phyloP scores from a whole-genome alignment of 495 filamentous ascomycete species.

The Lentithecium fluviatile region DNA sequence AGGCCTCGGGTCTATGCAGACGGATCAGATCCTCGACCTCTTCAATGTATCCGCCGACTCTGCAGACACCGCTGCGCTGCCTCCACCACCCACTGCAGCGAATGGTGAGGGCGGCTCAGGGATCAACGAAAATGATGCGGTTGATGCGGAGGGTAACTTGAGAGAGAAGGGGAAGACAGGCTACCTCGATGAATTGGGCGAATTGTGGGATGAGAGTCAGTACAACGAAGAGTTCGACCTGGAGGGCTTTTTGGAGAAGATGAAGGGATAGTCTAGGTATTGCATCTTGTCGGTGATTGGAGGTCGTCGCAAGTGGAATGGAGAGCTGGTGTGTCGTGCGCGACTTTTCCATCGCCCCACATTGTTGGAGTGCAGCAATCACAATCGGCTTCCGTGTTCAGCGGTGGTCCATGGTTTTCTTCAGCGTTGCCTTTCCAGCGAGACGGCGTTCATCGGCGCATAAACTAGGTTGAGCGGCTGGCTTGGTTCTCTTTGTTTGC shows the following conservation, averaged over 20 bases:
- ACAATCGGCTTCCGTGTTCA: too few relatives aligned
- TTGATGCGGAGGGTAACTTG: constrained; percentile 88
- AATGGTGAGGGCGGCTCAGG: constrained; percentile 41
- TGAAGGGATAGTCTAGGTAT: constrained; percentile 58
- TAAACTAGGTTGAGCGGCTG: neutral
- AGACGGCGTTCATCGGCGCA: too few relatives aligned
- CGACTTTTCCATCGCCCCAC: neutral
- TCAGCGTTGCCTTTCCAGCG: too few relatives aligned
- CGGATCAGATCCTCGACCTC: constrained; percentile 93
- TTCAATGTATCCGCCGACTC: constrained; percentile 78
- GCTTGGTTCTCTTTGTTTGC: neutral
- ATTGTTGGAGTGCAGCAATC: too few relatives aligned
- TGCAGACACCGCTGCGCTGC: constrained; percentile 63
- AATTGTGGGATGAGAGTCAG: constrained; percentile 93
- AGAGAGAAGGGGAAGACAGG: constrained; percentile 96
- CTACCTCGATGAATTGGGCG: constrained; percentile 87
- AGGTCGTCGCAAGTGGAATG: neutral
- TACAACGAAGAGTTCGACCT: constrained; percentile 97
- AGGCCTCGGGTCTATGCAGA: constrained; percentile 92
- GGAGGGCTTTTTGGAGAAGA: constrained; percentile 84
- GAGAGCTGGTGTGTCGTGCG: neutral
- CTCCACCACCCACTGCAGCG: constrained; percentile 56
- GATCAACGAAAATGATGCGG: constrained; percentile 82
- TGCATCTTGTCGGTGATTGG: neutral
- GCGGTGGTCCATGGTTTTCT: too few relatives aligned